Evolutionary conservation across 1,284 basidiomycete species (phyloP).

Genomic region (Athelia sp.): DNA sequence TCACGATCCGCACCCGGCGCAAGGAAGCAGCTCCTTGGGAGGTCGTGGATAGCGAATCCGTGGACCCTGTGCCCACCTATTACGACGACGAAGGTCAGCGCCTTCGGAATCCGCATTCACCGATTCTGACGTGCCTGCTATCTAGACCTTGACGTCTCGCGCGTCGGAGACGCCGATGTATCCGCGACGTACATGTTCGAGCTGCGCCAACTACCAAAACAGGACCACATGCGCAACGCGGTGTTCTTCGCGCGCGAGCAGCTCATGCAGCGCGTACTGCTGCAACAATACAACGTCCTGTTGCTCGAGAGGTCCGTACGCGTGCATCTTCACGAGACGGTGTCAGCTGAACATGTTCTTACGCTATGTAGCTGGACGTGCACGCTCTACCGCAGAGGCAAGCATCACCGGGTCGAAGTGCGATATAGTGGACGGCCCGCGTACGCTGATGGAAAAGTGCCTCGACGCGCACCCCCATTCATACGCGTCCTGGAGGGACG

Average conservation of each 20-base stretch:
- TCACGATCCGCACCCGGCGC: slow-evolving; percentile 26
- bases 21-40: slow-evolving; percentile 63
- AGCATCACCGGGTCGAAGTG: slow-evolving; percentile 59
- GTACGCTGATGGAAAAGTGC: slow-evolving; percentile 40
- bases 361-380: slow-evolving; percentile 75
- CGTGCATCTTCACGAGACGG: no score
- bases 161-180: slow-evolving; percentile 45
- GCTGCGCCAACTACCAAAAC: slow-evolving; percentile 36
- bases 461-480: slow-evolving; percentile 55
- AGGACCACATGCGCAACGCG: slow-evolving; percentile 40
- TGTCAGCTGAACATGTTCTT: no score
- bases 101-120: slow-evolving; percentile 6
- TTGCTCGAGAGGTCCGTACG: slow-evolving; percentile 65
- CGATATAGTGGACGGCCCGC: slow-evolving; percentile 66
- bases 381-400: slow-evolving; percentile 58
- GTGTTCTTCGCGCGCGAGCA: slow-evolving; percentile 60
- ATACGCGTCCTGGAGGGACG: slow-evolving; percentile 49
- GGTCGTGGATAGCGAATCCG: slow-evolving; percentile 59
- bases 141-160: slow-evolving; percentile 56
- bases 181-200: slow-evolving; percentile 63
- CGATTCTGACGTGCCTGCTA: not conserved
- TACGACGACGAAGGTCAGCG: slow-evolving; percentile 56
- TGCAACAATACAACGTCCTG: slow-evolving; percentile 57
- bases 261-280: slow-evolving; percentile 50
- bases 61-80: slow-evolving; percentile 61